A percentile compares a stretch with the other conserved stretches of the same genome.
Conservation (phyloP, 1,284 basidiomycete genomes). For the Entoloma clypeatum region DNA sequence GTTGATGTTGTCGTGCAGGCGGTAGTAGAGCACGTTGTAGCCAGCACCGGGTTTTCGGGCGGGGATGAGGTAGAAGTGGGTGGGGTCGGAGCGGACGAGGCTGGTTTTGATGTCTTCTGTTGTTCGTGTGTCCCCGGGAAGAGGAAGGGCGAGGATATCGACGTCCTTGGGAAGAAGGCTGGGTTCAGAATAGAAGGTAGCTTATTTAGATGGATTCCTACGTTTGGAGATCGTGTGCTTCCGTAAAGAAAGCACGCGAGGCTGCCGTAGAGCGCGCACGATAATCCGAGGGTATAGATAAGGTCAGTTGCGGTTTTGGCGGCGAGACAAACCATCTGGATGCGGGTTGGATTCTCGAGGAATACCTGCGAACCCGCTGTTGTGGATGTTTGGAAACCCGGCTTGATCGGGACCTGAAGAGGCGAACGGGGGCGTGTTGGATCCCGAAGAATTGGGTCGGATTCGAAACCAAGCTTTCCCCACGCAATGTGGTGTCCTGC, state of each 20-base stretch:
- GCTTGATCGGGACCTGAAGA: background rate
- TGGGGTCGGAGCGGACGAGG: constrained; percentile 20
- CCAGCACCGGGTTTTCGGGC: constrained; percentile 19
- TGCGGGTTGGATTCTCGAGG: constrained; percentile 15
- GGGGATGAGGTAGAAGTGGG: constrained; percentile 21
- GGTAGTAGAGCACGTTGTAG: constrained; percentile 24
- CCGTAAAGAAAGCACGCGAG: constrained; percentile 29
- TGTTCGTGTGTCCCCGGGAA: constrained; percentile 11
- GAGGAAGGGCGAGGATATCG: constrained; percentile 23
- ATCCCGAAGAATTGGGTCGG: background rate
- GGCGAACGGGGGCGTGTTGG: no score
- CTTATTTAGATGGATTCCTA: constrained; percentile 8
- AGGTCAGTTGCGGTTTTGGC: constrained; percentile 21
- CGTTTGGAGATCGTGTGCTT: constrained; percentile 25
- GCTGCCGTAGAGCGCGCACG: constrained; percentile 27
- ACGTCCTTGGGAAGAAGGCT: constrained; percentile 20
- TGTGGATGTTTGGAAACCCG: background rate
- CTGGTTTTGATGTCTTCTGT: constrained; percentile 23
- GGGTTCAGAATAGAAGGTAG: background rate
- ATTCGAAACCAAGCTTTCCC: constrained; percentile 4
- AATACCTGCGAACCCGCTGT: constrained; percentile 11
- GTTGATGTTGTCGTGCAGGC: constrained; percentile 13
- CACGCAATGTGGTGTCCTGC: background rate
- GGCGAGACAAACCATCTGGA: constrained; percentile 12
- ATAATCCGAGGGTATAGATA: constrained; percentile 18